A percentile compares a stretch with the other conserved stretches of the same genome.
Evolutionary conservation across 306 rosid genomes (phyloP).

Genomic region (Cicer arietinum): DNA sequence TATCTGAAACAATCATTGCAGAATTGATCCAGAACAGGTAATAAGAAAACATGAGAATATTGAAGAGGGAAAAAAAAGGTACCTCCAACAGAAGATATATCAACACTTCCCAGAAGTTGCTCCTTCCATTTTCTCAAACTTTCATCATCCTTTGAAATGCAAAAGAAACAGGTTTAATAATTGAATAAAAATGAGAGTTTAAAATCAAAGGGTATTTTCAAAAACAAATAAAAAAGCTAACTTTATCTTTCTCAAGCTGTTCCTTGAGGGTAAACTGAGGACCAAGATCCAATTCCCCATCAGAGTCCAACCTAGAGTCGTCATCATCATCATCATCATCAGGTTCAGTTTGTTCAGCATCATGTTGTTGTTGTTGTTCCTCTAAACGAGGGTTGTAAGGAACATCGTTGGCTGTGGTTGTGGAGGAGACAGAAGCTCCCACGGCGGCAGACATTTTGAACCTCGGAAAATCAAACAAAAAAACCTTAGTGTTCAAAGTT

Average conservation of each 20-base stretch:
- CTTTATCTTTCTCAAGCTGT: constrained; percentile 92
- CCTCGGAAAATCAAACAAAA: too few species aligned
- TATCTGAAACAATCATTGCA: too few species aligned
- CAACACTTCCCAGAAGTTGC: constrained; percentile 82
- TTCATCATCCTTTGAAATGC: constrained; percentile 69
- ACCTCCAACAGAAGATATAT: constrained; percentile 84
- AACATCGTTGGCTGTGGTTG: too few species aligned
- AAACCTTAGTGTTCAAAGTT: too few species aligned
- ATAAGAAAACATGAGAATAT: too few species aligned
- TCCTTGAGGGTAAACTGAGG: constrained; percentile 87
- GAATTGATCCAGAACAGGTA: too few species aligned
- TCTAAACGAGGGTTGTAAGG: too few species aligned
- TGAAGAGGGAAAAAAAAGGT: constrained; percentile 3
- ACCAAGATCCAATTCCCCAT: constrained; percentile 60
- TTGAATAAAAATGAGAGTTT: background rate
- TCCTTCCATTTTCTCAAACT: constrained; percentile 95
- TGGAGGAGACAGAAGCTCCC: too few species aligned
- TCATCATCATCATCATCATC: constrained; percentile 56
- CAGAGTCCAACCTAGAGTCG: constrained; percentile 49
- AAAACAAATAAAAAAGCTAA: constrained; percentile 30
- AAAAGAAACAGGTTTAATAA: background rate
- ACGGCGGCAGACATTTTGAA: too few species aligned
- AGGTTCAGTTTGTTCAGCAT: background rate
- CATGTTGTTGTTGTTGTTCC: too few species aligned
- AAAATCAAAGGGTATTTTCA: constrained; percentile 6